Percentiles rank a stretch among this genome's conserved stretches.
These are phyloP conservation scores for Candida stauntonica DNA, from an alignment of 805 yeast species.

Conservation along the genomic window DNA sequence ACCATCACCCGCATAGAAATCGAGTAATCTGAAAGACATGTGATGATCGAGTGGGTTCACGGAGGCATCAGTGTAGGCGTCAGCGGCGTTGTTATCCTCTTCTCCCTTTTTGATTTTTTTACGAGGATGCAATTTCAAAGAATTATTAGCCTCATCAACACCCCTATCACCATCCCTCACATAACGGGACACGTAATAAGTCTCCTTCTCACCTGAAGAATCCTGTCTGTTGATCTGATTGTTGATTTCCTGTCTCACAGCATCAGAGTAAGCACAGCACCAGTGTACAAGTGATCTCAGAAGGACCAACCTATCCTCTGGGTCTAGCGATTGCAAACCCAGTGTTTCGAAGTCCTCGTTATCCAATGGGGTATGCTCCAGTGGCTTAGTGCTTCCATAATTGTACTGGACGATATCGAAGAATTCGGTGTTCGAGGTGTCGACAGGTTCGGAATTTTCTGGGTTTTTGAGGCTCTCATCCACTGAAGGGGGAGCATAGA, in stretches of 20 bases:
- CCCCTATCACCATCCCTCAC: slow-evolving; percentile 23
- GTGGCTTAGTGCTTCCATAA: slow-evolving; percentile 16
- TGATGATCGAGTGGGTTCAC: slow-evolving; percentile 19
- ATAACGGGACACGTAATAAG: slow-evolving; percentile 23
- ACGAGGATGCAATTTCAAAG: slow-evolving; percentile 13
- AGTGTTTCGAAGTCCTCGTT: slow-evolving; percentile 13
- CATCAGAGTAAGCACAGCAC: slow-evolving; percentile 19
- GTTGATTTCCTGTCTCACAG: slow-evolving; percentile 14
- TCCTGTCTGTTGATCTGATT: slow-evolving; percentile 14
- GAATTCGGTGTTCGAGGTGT: slow-evolving; percentile 18
- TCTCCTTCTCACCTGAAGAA: slow-evolving; percentile 23
- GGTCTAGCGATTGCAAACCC: slow-evolving; percentile 20
- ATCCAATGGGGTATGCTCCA: slow-evolving; percentile 22
- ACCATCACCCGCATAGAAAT: slow-evolving; percentile 27
- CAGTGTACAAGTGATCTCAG: slow-evolving; percentile 23
- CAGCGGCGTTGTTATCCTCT: slow-evolving; percentile 3
- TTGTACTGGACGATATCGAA: slow-evolving; percentile 12
- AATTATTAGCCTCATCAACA: slow-evolving; percentile 17
- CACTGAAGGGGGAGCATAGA: slow-evolving; percentile 9
- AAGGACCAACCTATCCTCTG: slow-evolving; percentile 23
- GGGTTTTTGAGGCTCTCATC: slow-evolving; percentile 5
- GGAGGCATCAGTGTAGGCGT: slow-evolving; percentile 17
- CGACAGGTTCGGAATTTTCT: slow-evolving; percentile 18
- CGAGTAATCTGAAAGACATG: slow-evolving; percentile 22
- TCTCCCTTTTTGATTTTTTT: slow-evolving; percentile 13